Base-by-base conservation (phyloP, 2,329 filamentous ascomycete species). In the Trichophyton rubrum region DNA sequence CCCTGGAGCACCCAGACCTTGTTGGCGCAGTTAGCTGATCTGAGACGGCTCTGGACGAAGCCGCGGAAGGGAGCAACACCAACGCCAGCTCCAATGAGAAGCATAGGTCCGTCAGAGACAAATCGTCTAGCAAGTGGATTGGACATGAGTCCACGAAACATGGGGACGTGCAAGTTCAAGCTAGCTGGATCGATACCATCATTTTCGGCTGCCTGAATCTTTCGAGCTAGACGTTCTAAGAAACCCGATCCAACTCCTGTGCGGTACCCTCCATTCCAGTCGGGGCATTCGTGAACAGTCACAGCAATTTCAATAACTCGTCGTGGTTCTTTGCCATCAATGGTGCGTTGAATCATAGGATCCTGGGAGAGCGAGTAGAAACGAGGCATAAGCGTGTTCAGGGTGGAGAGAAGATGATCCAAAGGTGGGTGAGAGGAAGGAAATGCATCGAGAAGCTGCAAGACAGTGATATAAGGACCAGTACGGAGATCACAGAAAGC, bases 301-400 rank as follows among this genome's bases (percentile, higher is more conserved):
- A 99, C 93, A n/a, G 93, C 93, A 69, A 97, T 88, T 76, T 97
- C 93, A 68, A 99, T 86, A 62, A 97, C 77, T 33, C 91, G 88
- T 65, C 88, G 87, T 66, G 83, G 82, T 64, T 87, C 83, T 43
- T 84, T 82, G 64, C 87, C 87, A 64, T 84, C 82, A 22, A 85
- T 81, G 64, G 82, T 82, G 63, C 82, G 88, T 2, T 84, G 87
- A 66, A 95, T 85, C 65, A 93, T 89, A 0, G 93, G 93, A 69
- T 99, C 93, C 72, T 96, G 96, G 59, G 91, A 96, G 13, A 99
- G 84, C 3, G 92, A 97, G 78, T 99, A 99, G 79, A 99, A 99
- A 62, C 93, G 88, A 2, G 93, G 93, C 92, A 97, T 97, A 58
- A 97, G 81, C 56, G 89, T 88, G 68, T 88, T 88, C 59, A 96